Evolutionary conservation across 2,329 filamentous ascomycete genomes (phyloP), one percentile per base, ranked within the genome.

Genomic region (Xylariaceae sp.): DNA sequence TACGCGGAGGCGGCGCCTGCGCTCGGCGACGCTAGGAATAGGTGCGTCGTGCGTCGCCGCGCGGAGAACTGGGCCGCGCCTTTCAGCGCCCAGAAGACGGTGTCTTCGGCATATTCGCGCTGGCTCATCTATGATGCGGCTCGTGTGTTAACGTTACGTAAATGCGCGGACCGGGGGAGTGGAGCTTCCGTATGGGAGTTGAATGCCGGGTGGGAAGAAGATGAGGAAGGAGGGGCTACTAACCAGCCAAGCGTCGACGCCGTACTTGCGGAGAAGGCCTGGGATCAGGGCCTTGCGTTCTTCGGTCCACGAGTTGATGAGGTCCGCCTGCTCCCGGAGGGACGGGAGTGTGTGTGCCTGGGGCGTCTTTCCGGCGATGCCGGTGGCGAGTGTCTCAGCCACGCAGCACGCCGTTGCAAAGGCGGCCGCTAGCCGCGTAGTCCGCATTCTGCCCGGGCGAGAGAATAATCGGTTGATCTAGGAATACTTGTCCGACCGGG

Each of bases 31-130:
- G 73, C 72, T 11, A 81, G 65, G 63, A 79, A 78, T 11, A 81
- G 72, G 8, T 76, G 69, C 0, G 77, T 77, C 2, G 77, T 78
- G 37, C 76, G 70, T n/a, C 76, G 72, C 4, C 75, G 72, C 3
- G 77, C 76, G 2, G 75, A 76, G 64, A 79, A 79, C 60, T 76
- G 71, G 5, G 64, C 68, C 4, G 72, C 72, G 26, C 68, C 65
- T 58, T 78, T 78, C 35, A 79, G 70, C 3, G 76, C 74, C 75
- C 76, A 79, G 65, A 78, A 79, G 29, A 74, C 71, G 0, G 76
- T 78, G 53, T 79, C 76, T 60, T 79, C 76, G 56, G 74, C 75
- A 61, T 79, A 77, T 59, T 79, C 76, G 48, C 73, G 73, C 65
- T 79, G 75, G 67, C 73, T 76, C 60, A 77, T 75, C 74, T 78